Base-by-base conservation (phyloP, 1,139 yeast genomes). In the Geotrichum europaeum region DNA sequence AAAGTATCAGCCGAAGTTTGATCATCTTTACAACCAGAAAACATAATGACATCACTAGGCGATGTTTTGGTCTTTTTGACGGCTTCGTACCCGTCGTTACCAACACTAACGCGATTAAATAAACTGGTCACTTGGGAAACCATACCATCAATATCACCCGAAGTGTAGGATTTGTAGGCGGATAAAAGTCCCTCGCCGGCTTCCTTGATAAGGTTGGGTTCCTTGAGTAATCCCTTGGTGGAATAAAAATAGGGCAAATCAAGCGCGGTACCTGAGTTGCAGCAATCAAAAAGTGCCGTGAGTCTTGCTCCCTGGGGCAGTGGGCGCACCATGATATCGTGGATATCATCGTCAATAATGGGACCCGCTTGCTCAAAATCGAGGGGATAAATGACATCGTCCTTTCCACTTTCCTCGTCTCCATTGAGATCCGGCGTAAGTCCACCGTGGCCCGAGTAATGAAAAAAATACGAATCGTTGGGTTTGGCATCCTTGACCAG, bases 401-500 rank as follows among this genome's bases (percentile, higher is more conserved):
- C 98, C 68, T 75, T 82, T 0, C 97, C 97, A 70, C 86, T 90
- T 28, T 85, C 95, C 73, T 92, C 98, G 71, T 92, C 98, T 24
- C 97, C 97, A 69, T 89, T 89, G 58, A 77, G 72, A 73, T 92
- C 97, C 62, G 79, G 76, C 10, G 89, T 85, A 68, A 85, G 86
- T 6, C 97, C 96, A 40, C 98, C 98, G 72, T 92, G 98, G 6
- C 98, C 97, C 0, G 96, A 88, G 73, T 87, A 91, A 73, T 91
- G 97, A 80, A 91, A 85, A 66, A 91, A 72, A 55, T 75, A 65
- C 20, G 77, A 70, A 62, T 77, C 94, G 69, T 91, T 89, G n/a
- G 96, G 90, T 64, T 79, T 78, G 0, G 97, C 97, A 65, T 81
- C 92, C 53, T 78, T 78, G 32, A 89, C 96, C 36, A 92, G 80